phyloP scores from a whole-genome alignment of 2,329 filamentous ascomycete species.

The Tolypocladium inflatum region DNA sequence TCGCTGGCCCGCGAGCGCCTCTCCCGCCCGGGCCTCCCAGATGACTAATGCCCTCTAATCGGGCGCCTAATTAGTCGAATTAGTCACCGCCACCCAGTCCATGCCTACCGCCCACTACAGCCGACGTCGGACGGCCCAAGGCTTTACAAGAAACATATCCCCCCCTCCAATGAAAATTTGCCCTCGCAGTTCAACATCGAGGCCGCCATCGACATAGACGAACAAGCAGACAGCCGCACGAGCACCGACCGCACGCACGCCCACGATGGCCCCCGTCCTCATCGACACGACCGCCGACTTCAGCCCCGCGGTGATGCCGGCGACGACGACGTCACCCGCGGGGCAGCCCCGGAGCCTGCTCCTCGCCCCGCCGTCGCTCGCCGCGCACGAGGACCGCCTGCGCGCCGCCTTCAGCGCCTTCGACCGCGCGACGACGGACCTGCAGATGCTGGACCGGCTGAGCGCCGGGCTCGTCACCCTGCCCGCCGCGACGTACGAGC shows the following conservation, averaged over 20 bases:
- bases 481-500: slow-evolving; percentile 68
- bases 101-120: not conserved
- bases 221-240: not conserved
- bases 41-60: not conserved
- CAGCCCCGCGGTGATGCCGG: slow-evolving; percentile 17
- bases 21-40: not conserved
- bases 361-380: slow-evolving; percentile 82
- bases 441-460: slow-evolving; percentile 97
- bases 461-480: slow-evolving; percentile 72
- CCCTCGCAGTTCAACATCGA: not conserved
- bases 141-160: not conserved
- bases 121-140: not conserved
- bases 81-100: not conserved
- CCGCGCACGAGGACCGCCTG: slow-evolving; percentile 73
- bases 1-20: not conserved
- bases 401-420: slow-evolving; percentile 60
- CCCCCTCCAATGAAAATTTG: not conserved
- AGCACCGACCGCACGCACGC: not conserved
- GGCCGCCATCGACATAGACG: not conserved
- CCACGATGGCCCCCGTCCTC: slow-evolving; percentile 41
- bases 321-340: slow-evolving; percentile 12
- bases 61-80: too few species aligned
- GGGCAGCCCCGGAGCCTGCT: slow-evolving; percentile 57
- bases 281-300: slow-evolving; percentile 49
- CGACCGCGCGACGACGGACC: slow-evolving; percentile 69